Percentiles rank a stretch among this genome's conserved stretches.
Evolutionary conservation across 139 green algal species (phyloP).

Genomic region (Chlorella sp.): DNA sequence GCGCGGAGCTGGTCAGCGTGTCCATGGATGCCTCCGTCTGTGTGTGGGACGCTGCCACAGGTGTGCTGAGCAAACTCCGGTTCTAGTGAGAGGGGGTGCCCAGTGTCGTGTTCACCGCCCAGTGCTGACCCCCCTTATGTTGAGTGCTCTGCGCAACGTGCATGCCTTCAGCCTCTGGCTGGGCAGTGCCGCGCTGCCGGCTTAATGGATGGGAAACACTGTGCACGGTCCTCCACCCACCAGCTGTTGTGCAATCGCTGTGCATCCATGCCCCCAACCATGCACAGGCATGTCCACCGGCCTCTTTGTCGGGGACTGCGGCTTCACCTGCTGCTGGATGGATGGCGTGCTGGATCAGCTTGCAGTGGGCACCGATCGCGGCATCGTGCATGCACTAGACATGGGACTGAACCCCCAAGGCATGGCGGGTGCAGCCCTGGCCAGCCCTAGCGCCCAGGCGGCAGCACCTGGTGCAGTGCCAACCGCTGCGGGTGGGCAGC

Average conservation of each 20-base stretch:
- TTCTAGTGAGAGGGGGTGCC: no score
- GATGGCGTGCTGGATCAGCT: constrained; percentile 54
- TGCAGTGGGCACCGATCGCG: constrained; percentile 64
- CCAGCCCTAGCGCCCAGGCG: neutral
- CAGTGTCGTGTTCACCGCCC: no score
- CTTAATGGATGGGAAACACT: no score
- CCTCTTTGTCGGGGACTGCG: constrained; percentile 69
- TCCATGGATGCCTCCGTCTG: constrained; percentile 47
- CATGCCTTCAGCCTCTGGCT: no score
- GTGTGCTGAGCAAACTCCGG: neutral
- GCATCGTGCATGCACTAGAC: constrained; percentile 78
- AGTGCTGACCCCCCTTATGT: no score
- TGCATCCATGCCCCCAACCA: neutral
- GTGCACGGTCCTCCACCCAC: no score
- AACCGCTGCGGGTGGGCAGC: no score
- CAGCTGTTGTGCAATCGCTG: no score
- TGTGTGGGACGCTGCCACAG: constrained; percentile 59
- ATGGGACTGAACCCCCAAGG: neutral
- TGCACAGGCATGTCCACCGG: constrained; percentile 42
- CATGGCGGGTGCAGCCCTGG: neutral
- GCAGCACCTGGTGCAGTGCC: no score
- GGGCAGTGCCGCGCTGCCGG: no score
- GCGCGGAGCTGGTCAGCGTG: constrained; percentile 22
- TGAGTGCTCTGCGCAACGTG: no score
- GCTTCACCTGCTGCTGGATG: constrained; percentile 57